Base-by-base conservation (phyloP, 2,329 filamentous ascomycete genomes). In the Venturia aucupariae region DNA sequence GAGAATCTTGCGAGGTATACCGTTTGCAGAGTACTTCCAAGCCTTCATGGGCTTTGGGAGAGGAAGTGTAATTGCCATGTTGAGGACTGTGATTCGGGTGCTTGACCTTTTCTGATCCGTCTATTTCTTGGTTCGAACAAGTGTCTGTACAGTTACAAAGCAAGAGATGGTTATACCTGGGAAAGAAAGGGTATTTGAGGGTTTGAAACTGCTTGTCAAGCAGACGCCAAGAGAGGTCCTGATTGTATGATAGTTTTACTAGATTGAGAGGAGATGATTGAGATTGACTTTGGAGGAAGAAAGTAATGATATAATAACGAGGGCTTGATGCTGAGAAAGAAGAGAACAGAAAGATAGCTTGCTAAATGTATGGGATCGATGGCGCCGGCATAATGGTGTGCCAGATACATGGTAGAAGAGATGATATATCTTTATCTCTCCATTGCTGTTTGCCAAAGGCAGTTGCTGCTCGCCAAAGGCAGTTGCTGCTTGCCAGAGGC, bases 11-110 rank as follows among this genome's bases (percentile, higher is more conserved):
- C 32, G 30, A 42, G 60, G 41, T 42, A n/a, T 38, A 19, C 60
- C 39, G 30, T 30, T 38, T 30, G 41, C n/a, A 15, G 64, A 66
- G 63, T 69, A 69, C 11, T 54, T 67, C 68, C 68, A 71, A 30
- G 69, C 70, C 30, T 62, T 64, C 68, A 69, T 70, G 22, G 65
- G 67, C 7, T 46, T 24, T 27, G 66, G 63, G 41, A 67, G 57
- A 39, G 57, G 55, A 22, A 60, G 22, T 15, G 57, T 22, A 11
- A 13, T 60, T 42, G 22, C 3, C 57, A 41, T 41, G 13, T 41
- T 13, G 44, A 11, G 8, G 11, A 27, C 22, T 22, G 22, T 24
- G 13, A 13, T 2, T 27, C n/a, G 19, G 11, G 6, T 27, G 22
- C 4, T 15, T 27, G 46, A 10, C 27, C 7, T 1, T 24, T 48